Base-by-base conservation (phyloP, 1,139 yeast species). In the Arxiozyma bovina region DNA sequence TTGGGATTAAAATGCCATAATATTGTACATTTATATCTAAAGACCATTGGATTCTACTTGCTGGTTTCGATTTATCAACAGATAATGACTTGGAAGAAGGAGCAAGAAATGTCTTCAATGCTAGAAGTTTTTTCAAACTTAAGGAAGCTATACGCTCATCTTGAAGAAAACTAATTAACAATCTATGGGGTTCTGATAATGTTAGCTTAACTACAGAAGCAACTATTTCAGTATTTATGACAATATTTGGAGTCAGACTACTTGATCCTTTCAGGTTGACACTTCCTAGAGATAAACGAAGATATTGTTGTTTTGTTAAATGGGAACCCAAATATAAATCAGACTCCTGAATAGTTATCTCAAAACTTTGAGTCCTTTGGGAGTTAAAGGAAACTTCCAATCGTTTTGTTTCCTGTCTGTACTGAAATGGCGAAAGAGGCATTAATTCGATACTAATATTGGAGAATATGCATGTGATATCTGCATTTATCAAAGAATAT, bases 1-100 rank as follows among this genome's bases (percentile, higher is more conserved):
- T 56, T 2, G 69, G 69, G 30, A 66, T 51, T 30, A 68, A 58
- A 8, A 67, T 27, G 47, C 71, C 71, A 40, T 61, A 44, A 52
- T 68, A 68, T 15, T 58, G 59, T 2, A 64, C 47, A 49, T 62
- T 58, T 1, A 59, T 49, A 48, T 63, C 58, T 2, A 64, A 40
- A 7, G 58, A 40, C 65, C 64, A 63, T 40, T 46, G 54, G 11
- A 52, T 42, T 8, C 41, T 53, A 9, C 46, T 22, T 12, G 30
- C 2, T n/a, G 50, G 27, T 25, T 15, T 27, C 3, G 18, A 11
- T 15, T 25, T n/a, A 5, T 38, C 44, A 18, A n/a, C n/a, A 17
- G 8, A 17, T 3, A 7, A 15, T 11, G 34, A 25, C 3, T 30
- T 20, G 23, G 50, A 48, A 11, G 42, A 27, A 8, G 47, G 41